These are phyloP conservation scores for Antitrichia curtipendula DNA, from an alignment of 225 moss, liverwort and hornwort species.

Conservation along the genomic window DNA sequence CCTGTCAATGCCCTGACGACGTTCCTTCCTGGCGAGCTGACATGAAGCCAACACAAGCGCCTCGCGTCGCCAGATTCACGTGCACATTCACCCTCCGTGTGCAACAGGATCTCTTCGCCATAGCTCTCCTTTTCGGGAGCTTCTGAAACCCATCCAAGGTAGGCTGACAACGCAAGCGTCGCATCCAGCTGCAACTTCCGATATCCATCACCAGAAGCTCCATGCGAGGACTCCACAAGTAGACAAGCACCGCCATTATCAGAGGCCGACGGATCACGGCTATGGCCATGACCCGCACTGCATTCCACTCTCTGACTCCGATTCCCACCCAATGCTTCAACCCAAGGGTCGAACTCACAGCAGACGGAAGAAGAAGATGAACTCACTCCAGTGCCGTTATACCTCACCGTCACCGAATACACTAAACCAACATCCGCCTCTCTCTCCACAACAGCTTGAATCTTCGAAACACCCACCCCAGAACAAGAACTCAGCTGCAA, in stretches of 20 bases:
- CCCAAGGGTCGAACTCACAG: not conserved
- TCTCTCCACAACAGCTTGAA: not conserved
- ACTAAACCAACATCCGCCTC: not conserved
- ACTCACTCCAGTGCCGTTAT: not conserved
- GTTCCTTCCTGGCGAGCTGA: not conserved
- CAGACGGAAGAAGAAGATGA: not conserved
- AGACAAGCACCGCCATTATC: not conserved
- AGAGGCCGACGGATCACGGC: not conserved
- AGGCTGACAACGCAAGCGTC: not conserved
- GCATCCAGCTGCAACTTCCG: conserved; percentile 8
- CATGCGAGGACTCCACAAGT: not conserved
- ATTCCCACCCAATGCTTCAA: not conserved
- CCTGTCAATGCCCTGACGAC: not conserved
- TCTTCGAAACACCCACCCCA: not conserved
- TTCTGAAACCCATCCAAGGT: not conserved
- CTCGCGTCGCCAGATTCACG: not conserved
- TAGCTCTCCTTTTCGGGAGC: not conserved
- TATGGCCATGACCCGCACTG: not conserved
- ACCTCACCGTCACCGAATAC: not conserved
- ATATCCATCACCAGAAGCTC: not conserved
- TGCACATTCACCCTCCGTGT: not conserved
- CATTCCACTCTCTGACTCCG: conserved; percentile 11
- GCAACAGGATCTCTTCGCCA: not conserved
- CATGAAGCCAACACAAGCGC: not conserved
- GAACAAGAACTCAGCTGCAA: not conserved